phyloP scores from a whole-genome alignment of 73 alveolate species.

The Urostyla sp. region DNA sequence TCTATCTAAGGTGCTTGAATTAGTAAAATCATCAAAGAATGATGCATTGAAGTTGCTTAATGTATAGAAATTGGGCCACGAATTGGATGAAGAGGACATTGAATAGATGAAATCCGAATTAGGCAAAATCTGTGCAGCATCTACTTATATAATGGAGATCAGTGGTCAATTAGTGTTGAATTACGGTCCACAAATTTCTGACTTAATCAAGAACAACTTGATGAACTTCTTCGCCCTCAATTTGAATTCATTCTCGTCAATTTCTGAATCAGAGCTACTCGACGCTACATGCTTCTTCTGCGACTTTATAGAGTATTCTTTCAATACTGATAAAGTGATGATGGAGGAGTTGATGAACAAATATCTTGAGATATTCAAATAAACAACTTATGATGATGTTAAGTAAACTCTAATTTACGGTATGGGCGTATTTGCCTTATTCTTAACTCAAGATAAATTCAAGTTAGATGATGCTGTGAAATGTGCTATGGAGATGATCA shows the following conservation, averaged over 20 bases:
- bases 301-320: constrained; percentile 58
- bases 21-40: constrained; percentile 8
- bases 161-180: constrained; percentile 48
- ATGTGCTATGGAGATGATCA: neutral
- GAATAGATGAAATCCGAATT: constrained; percentile 48
- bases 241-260: constrained; percentile 12
- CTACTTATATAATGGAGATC: constrained; percentile 61
- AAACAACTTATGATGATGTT: constrained; percentile 43
- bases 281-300: constrained; percentile 70
- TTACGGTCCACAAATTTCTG: constrained; percentile 21
- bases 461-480: neutral
- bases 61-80: neutral
- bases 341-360: constrained; percentile 14
- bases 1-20: neutral
- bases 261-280: constrained; percentile 49
- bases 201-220: constrained; percentile 26
- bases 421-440: constrained; percentile 55
- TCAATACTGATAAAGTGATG: constrained; percentile 7
- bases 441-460: neutral
- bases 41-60: neutral
- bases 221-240: constrained; percentile 47
- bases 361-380: constrained; percentile 34
- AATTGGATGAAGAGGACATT: constrained; percentile 61
- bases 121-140: constrained; percentile 24
- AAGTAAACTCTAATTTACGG: constrained; percentile 59